Evolutionary conservation across 1,284 basidiomycete genomes (phyloP).

Genomic region (Phellinidium pouzarii): DNA sequence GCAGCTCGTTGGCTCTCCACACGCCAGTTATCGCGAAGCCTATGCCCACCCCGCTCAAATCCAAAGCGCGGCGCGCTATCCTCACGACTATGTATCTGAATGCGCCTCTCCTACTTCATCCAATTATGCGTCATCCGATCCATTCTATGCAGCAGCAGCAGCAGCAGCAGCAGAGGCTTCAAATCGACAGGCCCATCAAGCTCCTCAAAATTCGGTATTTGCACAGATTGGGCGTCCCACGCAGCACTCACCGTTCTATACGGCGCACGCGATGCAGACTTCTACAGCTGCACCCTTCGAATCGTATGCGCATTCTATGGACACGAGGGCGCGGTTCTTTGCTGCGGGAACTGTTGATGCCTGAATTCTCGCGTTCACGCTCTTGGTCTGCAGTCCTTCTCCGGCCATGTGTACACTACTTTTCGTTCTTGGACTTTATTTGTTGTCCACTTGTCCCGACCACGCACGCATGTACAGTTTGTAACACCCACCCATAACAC

Average conservation of each 20-base stretch:
- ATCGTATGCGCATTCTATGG: neutral
- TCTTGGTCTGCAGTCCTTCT: neutral
- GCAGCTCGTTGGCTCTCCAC: constrained; percentile 9
- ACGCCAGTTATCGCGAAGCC: neutral
- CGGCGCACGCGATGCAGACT: constrained; percentile 2
- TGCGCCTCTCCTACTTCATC: constrained; percentile 1
- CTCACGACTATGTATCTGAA: constrained; percentile 3
- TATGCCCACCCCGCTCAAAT: neutral
- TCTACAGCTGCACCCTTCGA: neutral
- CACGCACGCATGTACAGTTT: neutral
- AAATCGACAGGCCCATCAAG: constrained; percentile 6
- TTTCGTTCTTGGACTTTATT: neutral
- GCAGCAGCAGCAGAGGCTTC: constrained; percentile 10
- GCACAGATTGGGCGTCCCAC: constrained; percentile 34
- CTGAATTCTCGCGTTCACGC: neutral
- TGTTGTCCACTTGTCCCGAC: neutral
- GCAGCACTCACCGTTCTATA: constrained; percentile 39
- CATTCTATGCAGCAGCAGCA: constrained; percentile 13
- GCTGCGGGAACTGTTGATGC: neutral
- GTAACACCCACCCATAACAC: neutral
- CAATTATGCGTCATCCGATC: constrained; percentile 14
- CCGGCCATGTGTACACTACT: neutral
- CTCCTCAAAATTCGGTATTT: constrained; percentile 30
- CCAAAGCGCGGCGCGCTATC: neutral
- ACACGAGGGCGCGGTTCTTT: neutral